These are phyloP conservation scores for Pseudogymnoascus destructans DNA, from an alignment of 2,329 filamentous ascomycete species.

Conservation along the genomic window DNA sequence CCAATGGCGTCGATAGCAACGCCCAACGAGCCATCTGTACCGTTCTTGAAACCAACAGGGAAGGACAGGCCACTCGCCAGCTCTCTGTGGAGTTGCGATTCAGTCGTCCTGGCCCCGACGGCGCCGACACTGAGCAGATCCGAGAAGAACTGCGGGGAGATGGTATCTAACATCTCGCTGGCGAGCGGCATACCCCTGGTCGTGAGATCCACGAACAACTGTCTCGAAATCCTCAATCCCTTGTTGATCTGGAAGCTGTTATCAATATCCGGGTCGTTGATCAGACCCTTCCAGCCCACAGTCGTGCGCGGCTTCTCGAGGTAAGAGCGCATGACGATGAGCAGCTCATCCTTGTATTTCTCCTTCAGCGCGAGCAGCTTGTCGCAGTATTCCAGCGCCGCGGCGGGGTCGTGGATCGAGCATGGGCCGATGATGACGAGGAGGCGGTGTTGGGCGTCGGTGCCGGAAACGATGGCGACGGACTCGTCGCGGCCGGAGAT, in stretches of 20 bases:
- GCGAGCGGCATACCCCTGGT: constrained; percentile 89
- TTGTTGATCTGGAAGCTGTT: constrained; percentile 99
- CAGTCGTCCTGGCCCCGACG: constrained; percentile 89
- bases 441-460: constrained; percentile 42
- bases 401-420: constrained; percentile 88
- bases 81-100: constrained; percentile 91
- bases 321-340: constrained; percentile 97
- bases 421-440: constrained; percentile 86
- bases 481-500: constrained; percentile 49
- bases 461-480: constrained; percentile 55
- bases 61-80: constrained; percentile 87
- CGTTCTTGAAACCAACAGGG: constrained; percentile 99
- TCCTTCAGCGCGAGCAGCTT: constrained; percentile 67
- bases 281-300: constrained; percentile 95
- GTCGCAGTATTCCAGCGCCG: constrained; percentile 87
- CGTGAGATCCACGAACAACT: constrained; percentile 89
- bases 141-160: constrained; percentile 91
- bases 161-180: constrained; percentile 95
- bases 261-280: constrained; percentile 97
- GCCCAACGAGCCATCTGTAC: constrained; percentile 78
- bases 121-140: constrained; percentile 86
- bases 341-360: constrained; percentile 77
- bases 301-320: constrained; percentile 97
- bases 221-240: constrained; percentile 70
- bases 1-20: constrained; percentile 95